phyloP scores from a whole-genome alignment of 1,139 yeast genomes.

The Hyphopichia fennica region DNA sequence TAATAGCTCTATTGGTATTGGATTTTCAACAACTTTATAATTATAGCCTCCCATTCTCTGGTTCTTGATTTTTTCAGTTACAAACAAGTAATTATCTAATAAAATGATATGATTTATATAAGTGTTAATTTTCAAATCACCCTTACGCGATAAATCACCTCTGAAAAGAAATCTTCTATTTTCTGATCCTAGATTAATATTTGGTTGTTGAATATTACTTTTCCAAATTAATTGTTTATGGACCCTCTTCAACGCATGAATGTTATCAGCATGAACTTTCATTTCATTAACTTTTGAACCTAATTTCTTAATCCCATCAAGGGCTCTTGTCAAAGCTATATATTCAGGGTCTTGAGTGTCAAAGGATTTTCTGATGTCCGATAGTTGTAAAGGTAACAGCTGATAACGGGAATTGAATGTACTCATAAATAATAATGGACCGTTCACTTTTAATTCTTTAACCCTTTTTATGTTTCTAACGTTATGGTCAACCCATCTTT shows the following conservation, averaged over 20 bases:
- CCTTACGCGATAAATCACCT: slow-evolving; percentile 63
- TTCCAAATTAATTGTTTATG: slow-evolving; percentile 53
- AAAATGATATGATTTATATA: slow-evolving; percentile 55
- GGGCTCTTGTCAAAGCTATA: slow-evolving; percentile 53
- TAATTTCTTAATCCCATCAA: slow-evolving; percentile 39
- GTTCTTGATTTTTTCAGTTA: slow-evolving; percentile 53
- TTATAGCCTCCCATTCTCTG: slow-evolving; percentile 21
- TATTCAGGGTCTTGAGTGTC: slow-evolving; percentile 56
- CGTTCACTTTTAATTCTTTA: slow-evolving; percentile 48
- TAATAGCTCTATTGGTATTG: slow-evolving; percentile 61
- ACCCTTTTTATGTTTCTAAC: slow-evolving; percentile 38
- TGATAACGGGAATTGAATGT: slow-evolving; percentile 77
- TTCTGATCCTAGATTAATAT: slow-evolving; percentile 55
- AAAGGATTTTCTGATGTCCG: slow-evolving; percentile 53
- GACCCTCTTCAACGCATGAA: slow-evolving; percentile 46
- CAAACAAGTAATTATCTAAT: slow-evolving; percentile 69
- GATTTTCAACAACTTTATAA: slow-evolving; percentile 53
- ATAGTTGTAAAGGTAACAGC: slow-evolving; percentile 64
- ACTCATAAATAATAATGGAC: slow-evolving; percentile 65
- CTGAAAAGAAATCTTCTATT: slow-evolving; percentile 58
- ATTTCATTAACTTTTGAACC: slow-evolving; percentile 46
- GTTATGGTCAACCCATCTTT: slow-evolving; percentile 53
- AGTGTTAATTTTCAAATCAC: slow-evolving; percentile 59
- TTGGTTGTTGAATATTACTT: slow-evolving; percentile 34
- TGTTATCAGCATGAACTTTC: slow-evolving; percentile 57